phyloP scores from a whole-genome alignment of 2,329 filamentous ascomycete genomes.

The Orbilia oligospora region DNA sequence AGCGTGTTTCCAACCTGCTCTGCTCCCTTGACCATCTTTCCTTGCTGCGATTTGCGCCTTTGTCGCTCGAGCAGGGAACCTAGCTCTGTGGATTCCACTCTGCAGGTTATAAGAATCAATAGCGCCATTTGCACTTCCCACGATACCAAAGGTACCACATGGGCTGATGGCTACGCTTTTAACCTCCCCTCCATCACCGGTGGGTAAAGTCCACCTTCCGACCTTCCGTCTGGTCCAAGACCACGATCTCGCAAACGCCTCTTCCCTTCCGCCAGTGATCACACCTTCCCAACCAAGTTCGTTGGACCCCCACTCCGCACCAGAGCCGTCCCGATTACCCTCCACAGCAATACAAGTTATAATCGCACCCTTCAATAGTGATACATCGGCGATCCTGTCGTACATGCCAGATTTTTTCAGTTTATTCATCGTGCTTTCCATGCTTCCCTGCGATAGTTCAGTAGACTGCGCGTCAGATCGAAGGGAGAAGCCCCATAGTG shows the following conservation, averaged over 20 bases:
- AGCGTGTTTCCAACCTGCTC: conserved; percentile 74
- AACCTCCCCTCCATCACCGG: conserved; percentile 85
- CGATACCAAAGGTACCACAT: conserved; percentile 92
- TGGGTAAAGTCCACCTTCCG: conserved; percentile 92
- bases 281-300: conserved; percentile 92
- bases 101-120: conserved; percentile 98
- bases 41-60: conserved; percentile 73
- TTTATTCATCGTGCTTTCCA: conserved; percentile 72
- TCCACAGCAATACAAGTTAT: conserved; percentile 93
- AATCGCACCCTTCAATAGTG: conserved; percentile 84
- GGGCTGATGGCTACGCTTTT: conserved; percentile 88
- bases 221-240: conserved; percentile 89
- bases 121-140: conserved; percentile 85
- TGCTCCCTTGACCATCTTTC: conserved; percentile 62
- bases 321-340: conserved; percentile 89
- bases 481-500: conserved; percentile 96
- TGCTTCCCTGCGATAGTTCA: conserved; percentile 86
- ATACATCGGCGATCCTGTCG: conserved; percentile 72
- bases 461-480: conserved; percentile 93
- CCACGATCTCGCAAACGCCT: conserved; percentile 91
- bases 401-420: conserved; percentile 82
- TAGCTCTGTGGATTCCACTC: conserved; percentile 87
- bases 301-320: conserved; percentile 74
- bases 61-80: conserved; percentile 84
- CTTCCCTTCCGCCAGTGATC: conserved; percentile 89